Evolutionary conservation across 805 yeast genomes (phyloP), one percentile per base, ranked within the genome.

Genomic region (Candida anglica): DNA sequence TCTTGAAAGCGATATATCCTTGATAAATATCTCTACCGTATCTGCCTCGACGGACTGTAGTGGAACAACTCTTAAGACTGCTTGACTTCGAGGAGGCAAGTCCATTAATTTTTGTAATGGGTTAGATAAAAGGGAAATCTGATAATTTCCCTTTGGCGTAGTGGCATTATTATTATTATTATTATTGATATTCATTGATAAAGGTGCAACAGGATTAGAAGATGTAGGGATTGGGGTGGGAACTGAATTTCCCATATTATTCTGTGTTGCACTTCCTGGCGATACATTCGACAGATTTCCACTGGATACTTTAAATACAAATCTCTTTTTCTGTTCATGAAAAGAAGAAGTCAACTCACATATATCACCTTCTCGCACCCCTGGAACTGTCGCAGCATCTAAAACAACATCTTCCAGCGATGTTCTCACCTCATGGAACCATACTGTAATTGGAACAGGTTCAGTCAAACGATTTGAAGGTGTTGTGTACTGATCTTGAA

Each of bases 1-100:
- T 44, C 98, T 66, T 3, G 95, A 77, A 11, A 93, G 60, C 43
- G 83, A 77, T 15, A 86, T 68, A 48, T 93, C 97, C 47, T 80
- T 86, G 34, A 87, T 73, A 51, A 79, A 79, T 4, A 93, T 60
- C 49, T 93, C 98, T 3, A 89, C 75, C 2, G 86, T 71, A 47
- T 93, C 96, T 1, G 89, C 83, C 41, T 77, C 82, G n/a, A 74
- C 81, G 1, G 66, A 56, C 6, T 61, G 57, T 27, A 65, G 14
- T 56, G 60, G 57, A 60, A 63, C 45, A 67, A 66, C 47, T 23
- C 47, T 48, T 3, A 89, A 75, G 45, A 70, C 65, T 2, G 86
- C 89, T 21, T 69, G 72, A 19, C 83, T 72, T 37, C 95, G 63
- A 0, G 86, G 72, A 5, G 86, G 77, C 11, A 91, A 53, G 28